Evolutionary conservation across 306 rosid species (phyloP), one percentile per base, ranked within the genome.

Genomic region (Hippophae rhamnoides): DNA sequence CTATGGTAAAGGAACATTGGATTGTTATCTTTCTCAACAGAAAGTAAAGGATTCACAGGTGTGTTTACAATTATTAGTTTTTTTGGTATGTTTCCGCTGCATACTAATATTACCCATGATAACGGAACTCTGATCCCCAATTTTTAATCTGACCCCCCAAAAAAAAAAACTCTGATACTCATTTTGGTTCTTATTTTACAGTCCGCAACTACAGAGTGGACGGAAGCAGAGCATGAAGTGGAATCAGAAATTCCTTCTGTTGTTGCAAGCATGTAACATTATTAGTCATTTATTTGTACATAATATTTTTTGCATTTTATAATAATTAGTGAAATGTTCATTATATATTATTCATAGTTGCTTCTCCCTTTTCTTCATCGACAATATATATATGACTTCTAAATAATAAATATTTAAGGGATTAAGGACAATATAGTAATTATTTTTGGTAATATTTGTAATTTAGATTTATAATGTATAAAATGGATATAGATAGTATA

Each of bases 251-350:
- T 86, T 67, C 67, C 89, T 62, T 78, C 89, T 49, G 79, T 87
- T 66, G 97, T 83, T 73, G 93, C 90, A 74, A 89, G 84, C 90
- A 84, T 93, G 99, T 93, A 77, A 93, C 41, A 13, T 5, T 50
- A 31, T 31, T 31, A 31, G 58, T 57, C 70, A 62, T 70, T 60
- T 59, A 63, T 52, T 61, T 75, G 90, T 87, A 83, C 74, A 87
- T 87, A 83, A 57, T 71, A 78, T 52, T 65, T 57, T 74, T 74
- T 78, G 74, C 72, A 54, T 60, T 77, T 60, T 70, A 68, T 54
- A 68, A 45, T 67, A 72, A 60, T 65, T 14, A 42, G 50, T 71
- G 68, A 72, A 58, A 67, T 25, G 40, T 53, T 72, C 53, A 10
- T 54, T 50, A 13, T 56, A 57, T 56, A 40, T n/a, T n/a, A 18